Evolutionary conservation across 2,329 filamentous ascomycete species (phyloP), one percentile per base, ranked within the genome.

Genomic region (Delphinella strobiligena): DNA sequence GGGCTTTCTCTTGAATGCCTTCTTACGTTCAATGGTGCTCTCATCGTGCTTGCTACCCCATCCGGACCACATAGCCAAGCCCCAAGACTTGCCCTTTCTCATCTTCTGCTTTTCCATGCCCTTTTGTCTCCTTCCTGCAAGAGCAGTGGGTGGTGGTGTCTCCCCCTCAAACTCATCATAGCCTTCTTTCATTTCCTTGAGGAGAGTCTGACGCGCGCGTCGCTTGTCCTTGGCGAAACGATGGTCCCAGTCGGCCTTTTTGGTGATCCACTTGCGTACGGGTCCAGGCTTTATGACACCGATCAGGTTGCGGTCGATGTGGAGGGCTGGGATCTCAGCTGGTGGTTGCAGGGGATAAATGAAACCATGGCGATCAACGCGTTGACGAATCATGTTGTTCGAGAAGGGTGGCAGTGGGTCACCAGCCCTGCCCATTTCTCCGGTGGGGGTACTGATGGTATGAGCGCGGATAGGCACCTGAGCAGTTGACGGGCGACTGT

Each of bases 11-110:
- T 1, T 35, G 24, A 69, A 68, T 46, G 69, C 67, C 38, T 71
- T 58, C 54, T 79, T 74, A 3, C 74, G 64, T 34, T 68, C 63
- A n/a, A 93, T 69, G 0, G 82, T 82, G 45, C 70, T 70, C 58
- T 89, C 74, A 54, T 96, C 91, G 54, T 95, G 86, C 55, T 83
- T 93, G 34, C 81, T 88, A 11, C 85, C 87, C 82, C 87, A 93
- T 1, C 80, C 68, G 36, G 78, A 82, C 89, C 89, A 96, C 47
- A 95, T 64, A 2, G 79, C 75, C 58, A 95, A 67, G 5, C 82
- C 84, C 61, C 81, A 75, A 47, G 47, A 51, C 42, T 82, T 87
- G 18, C 45, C 45, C 34, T 41, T 40, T 4, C 44, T 38, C 10
- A 36, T 31, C 54, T 71, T 71, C 50, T 67, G 68, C 45, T 71